Evolutionary conservation across 1,284 basidiomycete species (phyloP), one percentile per base, ranked within the genome.

Genomic region (Apiotrichum mycotoxinovorans): DNA sequence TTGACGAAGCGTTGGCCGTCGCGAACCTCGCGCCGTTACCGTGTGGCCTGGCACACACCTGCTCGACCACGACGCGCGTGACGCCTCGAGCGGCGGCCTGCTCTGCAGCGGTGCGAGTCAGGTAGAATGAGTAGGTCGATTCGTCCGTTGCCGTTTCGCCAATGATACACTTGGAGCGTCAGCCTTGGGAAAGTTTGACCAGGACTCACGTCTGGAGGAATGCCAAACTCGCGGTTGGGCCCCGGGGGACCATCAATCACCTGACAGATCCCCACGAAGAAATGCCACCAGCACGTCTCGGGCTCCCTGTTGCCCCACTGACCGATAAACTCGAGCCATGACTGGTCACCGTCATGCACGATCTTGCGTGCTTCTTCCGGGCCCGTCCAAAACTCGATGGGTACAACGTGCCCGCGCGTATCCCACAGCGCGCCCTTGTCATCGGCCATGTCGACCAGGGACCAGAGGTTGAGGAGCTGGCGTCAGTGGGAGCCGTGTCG

Each of bases 371-470:
- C 55, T 4, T 35, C 46, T 17, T 64, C 51, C 8, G 67, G 64
- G 1, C 63, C 62, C 22, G 62, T 54, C 69, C 71, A 76, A 52
- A 65, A 77, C n/a, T 68, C 66, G 23, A 66, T 58, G 2, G 69
- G 58, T 3, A 73, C 64, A 23, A 75, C 69, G 11, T 63, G 64
- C 2, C 59, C 63, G 52, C 67, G 62, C 4, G 73, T 72, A 58
- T 76, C 72, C 75, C 75, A 77, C 15, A 74, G 60, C 2, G 72
- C 58, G 1, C 75, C 75, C 1, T 60, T 26, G 54, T 74, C 72
- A 51, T 74, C 72, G 17, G 73, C 72, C 17, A 64, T 49, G 54
- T 77, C 75, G 46, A 71, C 66, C 15, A 77, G 61, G 20, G 65
- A 60, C 68, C 72, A 70, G 11, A 72, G 41, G 35, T 62, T 62